phyloP scores from a whole-genome alignment of 192 early-diverging fungal species.

The Entophlyctis luteolus region DNA sequence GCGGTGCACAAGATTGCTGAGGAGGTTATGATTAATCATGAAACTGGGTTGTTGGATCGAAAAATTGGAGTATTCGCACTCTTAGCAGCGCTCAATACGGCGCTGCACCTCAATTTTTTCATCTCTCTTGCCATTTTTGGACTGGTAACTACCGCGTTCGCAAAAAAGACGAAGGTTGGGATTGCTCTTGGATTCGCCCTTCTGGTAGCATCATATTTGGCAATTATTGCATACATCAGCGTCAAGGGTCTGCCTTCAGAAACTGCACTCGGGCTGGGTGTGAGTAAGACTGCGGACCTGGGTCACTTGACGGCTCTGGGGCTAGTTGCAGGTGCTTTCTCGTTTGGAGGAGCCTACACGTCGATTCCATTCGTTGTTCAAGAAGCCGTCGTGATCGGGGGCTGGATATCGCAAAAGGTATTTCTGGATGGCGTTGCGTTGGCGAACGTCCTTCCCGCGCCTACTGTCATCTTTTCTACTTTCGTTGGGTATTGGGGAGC shows the following conservation, averaged over 20 bases:
- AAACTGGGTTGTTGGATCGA: slow-evolving; percentile 41
- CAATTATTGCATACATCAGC: slow-evolving; percentile 27
- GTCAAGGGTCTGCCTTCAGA: slow-evolving; percentile 47
- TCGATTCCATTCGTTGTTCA: slow-evolving; percentile 53
- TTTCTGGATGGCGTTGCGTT: slow-evolving; percentile 53
- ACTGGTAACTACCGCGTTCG: slow-evolving; percentile 28
- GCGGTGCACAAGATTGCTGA: slow-evolving; percentile 35
- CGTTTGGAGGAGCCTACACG: slow-evolving; percentile 57
- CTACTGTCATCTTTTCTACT: slow-evolving; percentile 48
- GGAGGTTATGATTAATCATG: slow-evolving; percentile 42
- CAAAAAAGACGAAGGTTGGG: slow-evolving; percentile 16
- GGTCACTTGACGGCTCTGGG: slow-evolving; percentile 48
- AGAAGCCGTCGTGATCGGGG: slow-evolving; percentile 50
- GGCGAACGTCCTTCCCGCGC: slow-evolving; percentile 48
- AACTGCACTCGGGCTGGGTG: slow-evolving; percentile 40
- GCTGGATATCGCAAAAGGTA: slow-evolving; percentile 45
- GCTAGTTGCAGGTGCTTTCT: slow-evolving; percentile 42
- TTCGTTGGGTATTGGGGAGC: slow-evolving; percentile 40
- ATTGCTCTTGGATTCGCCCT: slow-evolving; percentile 20
- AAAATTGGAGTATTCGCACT: slow-evolving; percentile 29
- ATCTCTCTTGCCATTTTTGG: slow-evolving; percentile 51
- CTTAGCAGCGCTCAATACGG: slow-evolving; percentile 42
- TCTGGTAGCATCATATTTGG: slow-evolving; percentile 13
- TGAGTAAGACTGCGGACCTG: slow-evolving; percentile 32
- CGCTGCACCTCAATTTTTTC: slow-evolving; percentile 48